These are phyloP conservation scores for Penicillium cinerascens DNA, from an alignment of 495 filamentous ascomycete genomes.

Conservation along the genomic window DNA sequence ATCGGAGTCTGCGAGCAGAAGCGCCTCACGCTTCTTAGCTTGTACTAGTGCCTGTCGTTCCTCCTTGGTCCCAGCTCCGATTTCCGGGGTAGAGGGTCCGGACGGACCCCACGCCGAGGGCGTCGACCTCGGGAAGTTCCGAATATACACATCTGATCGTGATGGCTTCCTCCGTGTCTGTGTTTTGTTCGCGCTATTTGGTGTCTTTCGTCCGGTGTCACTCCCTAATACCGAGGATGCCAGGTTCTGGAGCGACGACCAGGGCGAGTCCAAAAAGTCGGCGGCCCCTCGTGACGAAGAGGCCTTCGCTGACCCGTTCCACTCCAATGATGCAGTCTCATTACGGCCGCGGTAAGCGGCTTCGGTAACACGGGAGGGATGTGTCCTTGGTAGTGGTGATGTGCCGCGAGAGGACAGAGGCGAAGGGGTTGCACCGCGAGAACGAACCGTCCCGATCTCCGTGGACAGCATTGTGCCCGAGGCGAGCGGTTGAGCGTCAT, in stretches of 20 bases:
- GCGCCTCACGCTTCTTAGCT: conserved; percentile 60
- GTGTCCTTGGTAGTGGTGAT: conserved; percentile 47
- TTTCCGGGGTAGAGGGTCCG: conserved; percentile 33
- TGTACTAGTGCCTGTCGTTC: conserved; percentile 54
- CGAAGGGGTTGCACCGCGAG: conserved; percentile 41
- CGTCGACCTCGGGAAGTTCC: conserved; percentile 35
- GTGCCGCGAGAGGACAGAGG: conserved; percentile 42
- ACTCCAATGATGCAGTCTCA: conserved; percentile 27
- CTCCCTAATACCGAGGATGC: conserved; percentile 53
- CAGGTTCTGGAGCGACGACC: conserved; percentile 52
- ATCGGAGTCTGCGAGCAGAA: conserved; percentile 53
- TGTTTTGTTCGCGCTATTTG: conserved; percentile 27
- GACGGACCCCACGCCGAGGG: conserved; percentile 55
- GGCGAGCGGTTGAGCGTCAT: conserved; percentile 29
- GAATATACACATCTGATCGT: conserved; percentile 38
- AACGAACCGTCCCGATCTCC: conserved; percentile 29
- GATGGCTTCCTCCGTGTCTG: conserved; percentile 45
- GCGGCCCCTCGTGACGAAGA: conserved; percentile 34
- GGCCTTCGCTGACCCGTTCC: conserved; percentile 25
- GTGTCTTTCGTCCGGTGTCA: conserved; percentile 34
- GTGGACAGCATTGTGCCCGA: conserved; percentile 29
- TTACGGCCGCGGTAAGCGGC: conserved; percentile 19
- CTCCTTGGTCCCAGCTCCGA: conserved; percentile 55
- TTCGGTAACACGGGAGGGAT: conserved; percentile 40
- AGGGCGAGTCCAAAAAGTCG: conserved; percentile 49